Percentiles rank a stretch among this genome's conserved stretches.
phyloP scores from a whole-genome alignment of 2,329 filamentous ascomycete genomes.

The Graphiopsis chlorocephala region DNA sequence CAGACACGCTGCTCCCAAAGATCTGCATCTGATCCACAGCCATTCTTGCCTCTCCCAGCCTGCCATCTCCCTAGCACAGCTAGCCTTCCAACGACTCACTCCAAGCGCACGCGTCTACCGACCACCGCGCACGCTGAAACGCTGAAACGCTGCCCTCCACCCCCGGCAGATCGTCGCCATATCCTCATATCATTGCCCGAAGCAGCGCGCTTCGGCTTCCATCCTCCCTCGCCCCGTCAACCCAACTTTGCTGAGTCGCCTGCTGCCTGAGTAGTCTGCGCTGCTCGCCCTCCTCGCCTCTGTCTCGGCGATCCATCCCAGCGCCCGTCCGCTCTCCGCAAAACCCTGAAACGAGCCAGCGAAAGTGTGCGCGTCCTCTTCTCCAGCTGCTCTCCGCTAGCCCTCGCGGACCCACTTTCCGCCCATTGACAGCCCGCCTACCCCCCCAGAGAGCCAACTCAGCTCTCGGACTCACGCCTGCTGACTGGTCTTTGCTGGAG shows the following conservation, averaged over 20 bases:
- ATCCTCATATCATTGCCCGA: constrained; percentile 12
- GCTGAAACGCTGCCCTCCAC: not conserved
- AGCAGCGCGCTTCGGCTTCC: constrained; percentile 13
- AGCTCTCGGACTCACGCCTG: constrained; percentile 23
- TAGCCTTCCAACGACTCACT: not conserved
- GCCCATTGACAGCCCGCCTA: constrained; percentile 26
- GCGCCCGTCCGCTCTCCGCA: constrained; percentile 9
- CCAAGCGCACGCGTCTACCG: not conserved
- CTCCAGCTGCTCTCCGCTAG: constrained; percentile 21
- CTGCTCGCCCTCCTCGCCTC: constrained; percentile 35
- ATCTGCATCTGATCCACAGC: constrained; percentile 13
- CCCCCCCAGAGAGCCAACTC: constrained; percentile 21
- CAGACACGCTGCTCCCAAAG: not conserved
- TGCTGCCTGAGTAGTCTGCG: not conserved
- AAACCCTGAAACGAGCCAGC: constrained; percentile 7
- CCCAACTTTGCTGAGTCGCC: constrained; percentile 19
- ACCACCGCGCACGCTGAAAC: not conserved
- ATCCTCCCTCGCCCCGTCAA: constrained; percentile 6
- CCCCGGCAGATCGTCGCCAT: constrained; percentile 7
- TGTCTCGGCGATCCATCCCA: constrained; percentile 49
- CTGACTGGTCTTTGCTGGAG: constrained; percentile 11
- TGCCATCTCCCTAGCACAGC: not conserved
- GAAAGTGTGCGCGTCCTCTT: constrained; percentile 15
- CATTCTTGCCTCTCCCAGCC: constrained; percentile 13
- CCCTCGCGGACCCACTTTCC: constrained; percentile 24